These are phyloP conservation scores for Carex cristatella DNA, from an alignment of 176 grass and related monocot species.

Conservation along the genomic window DNA sequence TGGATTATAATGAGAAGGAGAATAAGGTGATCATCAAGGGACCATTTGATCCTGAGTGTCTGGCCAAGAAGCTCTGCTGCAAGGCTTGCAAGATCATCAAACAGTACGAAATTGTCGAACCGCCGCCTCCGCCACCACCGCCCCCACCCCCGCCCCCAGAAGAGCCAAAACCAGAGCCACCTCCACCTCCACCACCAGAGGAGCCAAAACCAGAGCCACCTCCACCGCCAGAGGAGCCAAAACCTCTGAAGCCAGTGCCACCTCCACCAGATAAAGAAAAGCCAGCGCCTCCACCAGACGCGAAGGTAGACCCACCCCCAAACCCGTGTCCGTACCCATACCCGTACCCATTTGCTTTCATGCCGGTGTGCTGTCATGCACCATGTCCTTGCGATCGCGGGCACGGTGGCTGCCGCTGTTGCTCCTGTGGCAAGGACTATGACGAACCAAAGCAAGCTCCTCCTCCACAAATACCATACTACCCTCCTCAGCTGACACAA, in stretches of 20 bases:
- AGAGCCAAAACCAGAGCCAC: not conserved
- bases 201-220: not conserved
- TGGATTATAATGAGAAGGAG: conserved; percentile 67
- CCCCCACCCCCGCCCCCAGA: conserved; percentile 19
- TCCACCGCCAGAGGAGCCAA: not conserved
- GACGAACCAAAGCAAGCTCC: conserved; percentile 15
- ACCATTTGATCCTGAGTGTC: conserved; percentile 56
- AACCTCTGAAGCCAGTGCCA: not conserved
- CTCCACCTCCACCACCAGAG: not conserved
- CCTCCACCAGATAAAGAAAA: not conserved
- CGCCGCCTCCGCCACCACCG: conserved; percentile 27
- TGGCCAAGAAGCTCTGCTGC: conserved; percentile 71
- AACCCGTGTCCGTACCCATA: conserved; percentile 38
- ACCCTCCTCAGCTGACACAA: conserved; percentile 23
- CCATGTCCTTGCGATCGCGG: conserved; percentile 38
- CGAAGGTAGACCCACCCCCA: not conserved
- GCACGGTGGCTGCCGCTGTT: conserved; percentile 71
- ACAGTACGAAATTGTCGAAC: conserved; percentile 63
- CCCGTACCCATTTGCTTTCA: conserved; percentile 44
- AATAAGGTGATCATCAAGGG: conserved; percentile 62
- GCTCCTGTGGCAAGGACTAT: conserved; percentile 58
- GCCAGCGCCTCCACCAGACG: conserved; percentile 22
- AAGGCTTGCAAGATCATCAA: conserved; percentile 93
- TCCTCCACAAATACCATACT: not conserved
- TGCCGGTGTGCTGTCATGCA: conserved; percentile 50